Base-by-base conservation (phyloP, 2,329 filamentous ascomycete genomes). In the Passalora sequoiae region DNA sequence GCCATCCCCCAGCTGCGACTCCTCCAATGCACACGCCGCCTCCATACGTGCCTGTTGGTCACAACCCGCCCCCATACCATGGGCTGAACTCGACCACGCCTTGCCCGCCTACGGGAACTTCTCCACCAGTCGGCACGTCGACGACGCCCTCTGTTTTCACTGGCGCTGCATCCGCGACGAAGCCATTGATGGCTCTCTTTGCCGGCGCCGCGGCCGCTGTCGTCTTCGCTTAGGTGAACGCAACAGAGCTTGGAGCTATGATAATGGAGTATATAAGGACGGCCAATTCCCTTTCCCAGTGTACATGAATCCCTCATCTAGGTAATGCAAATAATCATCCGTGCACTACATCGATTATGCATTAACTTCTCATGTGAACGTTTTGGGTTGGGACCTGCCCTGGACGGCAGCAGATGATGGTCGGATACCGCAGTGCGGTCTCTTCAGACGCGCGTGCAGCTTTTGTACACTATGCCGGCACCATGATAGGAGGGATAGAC, bases 121-220 rank as follows among this genome's bases (percentile, higher is more conserved):
- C 24, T 6, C 35, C 42, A 6, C 24, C 33, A 9, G 16, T 22
- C 8, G 13, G 28, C 3, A 44, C 15, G 6, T 21, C 28, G 3
- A 39, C 29, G 15, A 8, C 10, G 6, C 42, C 42, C 4, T 31
- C 27, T 4, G 10, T 30, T 2, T 47, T 43, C 41, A 45, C 41
- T 15, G 48, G 44, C 27, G 42, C 44, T 3, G 44, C 40, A 10
- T 38, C 38, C 32, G 41, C 35, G 22, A 28, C 41, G 12, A 50
- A 50, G 44, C 44, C 44, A 27, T 17, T 43, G 16, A 37, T 47
- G 20, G 48, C 38, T 17, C 20, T 47, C 24, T 16, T 50, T 19
- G 48, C 48, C 6, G 48, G 41, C 43, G 38, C 37, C n/a, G 48
- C 42, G n/a, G 47, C 43, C 21, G 16, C 47, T 5, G 38, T 45